phyloP scores from a whole-genome alignment of 1,284 basidiomycete genomes.

The Trichosporon sp. region DNA sequence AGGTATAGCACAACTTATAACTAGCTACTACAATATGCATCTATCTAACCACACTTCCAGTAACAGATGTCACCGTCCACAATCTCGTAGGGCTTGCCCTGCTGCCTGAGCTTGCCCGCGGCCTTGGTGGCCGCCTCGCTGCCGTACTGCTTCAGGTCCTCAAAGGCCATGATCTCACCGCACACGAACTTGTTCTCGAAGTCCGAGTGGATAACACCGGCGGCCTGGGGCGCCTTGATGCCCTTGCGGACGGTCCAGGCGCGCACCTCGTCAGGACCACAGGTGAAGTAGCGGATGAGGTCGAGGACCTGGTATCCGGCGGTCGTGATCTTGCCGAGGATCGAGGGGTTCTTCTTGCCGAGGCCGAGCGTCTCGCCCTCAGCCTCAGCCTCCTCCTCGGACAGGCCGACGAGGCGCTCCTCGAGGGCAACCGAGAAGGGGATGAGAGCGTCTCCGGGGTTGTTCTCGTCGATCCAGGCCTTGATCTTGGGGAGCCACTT shows the following conservation, averaged over 20 bases:
- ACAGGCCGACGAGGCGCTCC: conserved; percentile 73
- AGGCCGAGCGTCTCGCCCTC: conserved; percentile 61
- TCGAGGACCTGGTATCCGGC: conserved; percentile 82
- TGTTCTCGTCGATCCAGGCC: conserved; percentile 95
- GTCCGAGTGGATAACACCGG: conserved; percentile 83
- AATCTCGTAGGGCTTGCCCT: conserved; percentile 77
- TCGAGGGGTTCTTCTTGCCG: conserved; percentile 53
- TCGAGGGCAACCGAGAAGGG: conserved; percentile 97
- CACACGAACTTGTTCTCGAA: conserved; percentile 94
- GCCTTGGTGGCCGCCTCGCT: conserved; percentile 89
- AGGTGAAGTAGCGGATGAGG: conserved; percentile 95
- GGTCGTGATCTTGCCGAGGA: conserved; percentile 85
- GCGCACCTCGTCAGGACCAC: conserved; percentile 92
- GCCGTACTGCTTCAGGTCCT: conserved; percentile 87
- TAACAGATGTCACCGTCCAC: conserved; percentile 52
- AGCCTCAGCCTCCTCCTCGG: conserved; percentile 63
- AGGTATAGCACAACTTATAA: conserved; percentile 6
- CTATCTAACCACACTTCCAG: conserved; percentile 40
- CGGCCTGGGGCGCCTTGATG: conserved; percentile 92
- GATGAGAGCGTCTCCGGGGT: conserved; percentile 91
- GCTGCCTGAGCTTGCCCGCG: conserved; percentile 90
- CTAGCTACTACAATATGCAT: conserved; percentile 7
- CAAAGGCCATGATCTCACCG: conserved; percentile 94
- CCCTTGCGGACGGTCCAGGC: conserved; percentile 96
- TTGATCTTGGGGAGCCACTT: conserved; percentile 99